Evolutionary conservation across 2,329 filamentous ascomycete species (phyloP).

Genomic region (Fusarium tanahbumbuense): DNA sequence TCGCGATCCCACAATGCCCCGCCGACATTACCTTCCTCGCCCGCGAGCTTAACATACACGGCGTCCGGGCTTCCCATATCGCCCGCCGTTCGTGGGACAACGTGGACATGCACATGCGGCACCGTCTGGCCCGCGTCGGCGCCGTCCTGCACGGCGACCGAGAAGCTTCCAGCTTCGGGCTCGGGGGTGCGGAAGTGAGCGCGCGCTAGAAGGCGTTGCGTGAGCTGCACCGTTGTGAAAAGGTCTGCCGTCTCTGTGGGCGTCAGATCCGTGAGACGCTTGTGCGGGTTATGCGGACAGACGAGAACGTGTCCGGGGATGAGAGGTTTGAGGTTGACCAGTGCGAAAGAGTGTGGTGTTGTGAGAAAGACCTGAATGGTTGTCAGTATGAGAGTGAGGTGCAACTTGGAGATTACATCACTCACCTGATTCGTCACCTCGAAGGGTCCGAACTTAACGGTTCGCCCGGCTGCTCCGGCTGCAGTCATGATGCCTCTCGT

Average conservation of each 20-base stretch:
- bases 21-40: conserved; percentile 85
- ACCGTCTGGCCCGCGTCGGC: conserved; percentile 92
- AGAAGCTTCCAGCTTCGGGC: conserved; percentile 77
- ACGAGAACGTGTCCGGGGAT: conserved; percentile 94
- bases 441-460: conserved; percentile 78
- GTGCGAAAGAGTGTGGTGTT: conserved; percentile 82
- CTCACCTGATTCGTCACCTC: conserved; percentile 79
- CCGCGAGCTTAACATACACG: conserved; percentile 85
- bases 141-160: conserved; percentile 96
- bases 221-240: conserved; percentile 85
- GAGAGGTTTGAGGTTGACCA: conserved; percentile 96
- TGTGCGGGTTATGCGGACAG: conserved; percentile 76
- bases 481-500: conserved; percentile 48
- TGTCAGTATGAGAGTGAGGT: conserved; percentile 13
- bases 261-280: conserved; percentile 80
- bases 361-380: conserved; percentile 82
- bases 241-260: conserved; percentile 80
- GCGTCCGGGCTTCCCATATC: conserved; percentile 69
- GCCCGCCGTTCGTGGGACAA: conserved; percentile 78
- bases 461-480: conserved; percentile 39
- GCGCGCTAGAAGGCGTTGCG: conserved; percentile 78
- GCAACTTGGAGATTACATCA: not conserved
- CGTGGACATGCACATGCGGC: conserved; percentile 90
- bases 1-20: conserved; percentile 70
- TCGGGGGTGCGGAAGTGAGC: conserved; percentile 66